Conservation (phyloP, 2,329 filamentous ascomycete species). For the Dactylonectria estremocensis region DNA sequence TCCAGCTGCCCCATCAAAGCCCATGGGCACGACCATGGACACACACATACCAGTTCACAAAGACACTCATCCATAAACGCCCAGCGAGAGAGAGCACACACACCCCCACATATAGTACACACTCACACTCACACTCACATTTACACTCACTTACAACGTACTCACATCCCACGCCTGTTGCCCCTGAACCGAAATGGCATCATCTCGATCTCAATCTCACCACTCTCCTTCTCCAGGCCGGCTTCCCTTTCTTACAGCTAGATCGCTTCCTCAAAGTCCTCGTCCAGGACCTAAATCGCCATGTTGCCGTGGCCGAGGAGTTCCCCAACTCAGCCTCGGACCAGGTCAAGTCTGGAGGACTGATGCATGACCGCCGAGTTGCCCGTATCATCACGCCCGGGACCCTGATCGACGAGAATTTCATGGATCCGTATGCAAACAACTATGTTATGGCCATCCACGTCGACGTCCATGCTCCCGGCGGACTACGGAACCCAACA, state of each 20-base stretch:
- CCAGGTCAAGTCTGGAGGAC: conserved; percentile 81
- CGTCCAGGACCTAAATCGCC: conserved; percentile 90
- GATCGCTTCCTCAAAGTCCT: conserved; percentile 94
- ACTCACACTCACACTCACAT: neutral
- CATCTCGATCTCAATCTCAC: conserved; percentile 28
- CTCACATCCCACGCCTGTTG: neutral
- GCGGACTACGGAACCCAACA: conserved; percentile 29
- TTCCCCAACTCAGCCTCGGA: conserved; percentile 81
- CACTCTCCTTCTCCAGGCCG: conserved; percentile 70
- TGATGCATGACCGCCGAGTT: conserved; percentile 88
- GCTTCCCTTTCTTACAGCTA: conserved; percentile 93
- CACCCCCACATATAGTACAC: neutral
- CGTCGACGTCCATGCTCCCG: conserved; percentile 74
- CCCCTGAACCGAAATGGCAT: conserved; percentile 15
- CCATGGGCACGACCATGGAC: neutral
- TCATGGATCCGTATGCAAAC: conserved; percentile 94
- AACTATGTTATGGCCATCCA: conserved; percentile 93
- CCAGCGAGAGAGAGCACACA: too few species aligned
- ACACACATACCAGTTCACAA: neutral
- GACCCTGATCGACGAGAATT: conserved; percentile 96
- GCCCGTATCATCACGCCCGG: conserved; percentile 93
- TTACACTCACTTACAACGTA: neutral
- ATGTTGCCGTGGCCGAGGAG: conserved; percentile 96
- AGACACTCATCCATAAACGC: neutral
- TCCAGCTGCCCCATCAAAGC: neutral